Evolutionary conservation across 306 rosid species (phyloP).

Genomic region (Bauhinia variegata): DNA sequence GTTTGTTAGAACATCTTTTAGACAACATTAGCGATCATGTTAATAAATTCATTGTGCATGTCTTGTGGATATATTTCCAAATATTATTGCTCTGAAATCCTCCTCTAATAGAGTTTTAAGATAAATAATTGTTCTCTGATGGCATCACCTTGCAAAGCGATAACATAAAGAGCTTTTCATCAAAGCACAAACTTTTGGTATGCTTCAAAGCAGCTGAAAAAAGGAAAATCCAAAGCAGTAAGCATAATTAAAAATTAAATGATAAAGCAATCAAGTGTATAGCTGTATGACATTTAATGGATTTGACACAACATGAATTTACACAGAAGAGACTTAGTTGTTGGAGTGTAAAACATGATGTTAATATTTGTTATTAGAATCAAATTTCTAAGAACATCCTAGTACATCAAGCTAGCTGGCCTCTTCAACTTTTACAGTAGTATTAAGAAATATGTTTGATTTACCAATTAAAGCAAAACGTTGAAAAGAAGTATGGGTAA

Average conservation of each 20-base stretch:
- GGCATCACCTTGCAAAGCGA: slow-evolving; percentile 85
- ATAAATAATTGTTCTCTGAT: slow-evolving; percentile 9
- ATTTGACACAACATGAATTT: not conserved
- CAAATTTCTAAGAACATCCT: slow-evolving; percentile 17
- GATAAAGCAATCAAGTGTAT: not conserved
- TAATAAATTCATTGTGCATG: not conserved
- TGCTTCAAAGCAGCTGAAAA: slow-evolving; percentile 66
- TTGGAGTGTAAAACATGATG: not conserved
- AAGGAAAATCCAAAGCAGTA: slow-evolving; percentile 26
- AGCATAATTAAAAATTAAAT: slow-evolving; percentile 28
- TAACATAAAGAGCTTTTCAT: slow-evolving; percentile 80
- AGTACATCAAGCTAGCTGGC: not conserved
- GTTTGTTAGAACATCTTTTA: slow-evolving; percentile 24
- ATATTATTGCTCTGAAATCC: not conserved
- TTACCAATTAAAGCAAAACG: slow-evolving; percentile 5
- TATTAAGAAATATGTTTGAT: slow-evolving; percentile 11
- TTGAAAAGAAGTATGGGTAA: slow-evolving; percentile 3
- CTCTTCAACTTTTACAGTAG: not conserved
- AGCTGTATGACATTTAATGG: not conserved
- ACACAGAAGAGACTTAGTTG: not conserved
- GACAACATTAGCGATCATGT: not conserved
- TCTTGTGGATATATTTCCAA: not conserved
- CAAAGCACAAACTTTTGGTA: slow-evolving; percentile 70
- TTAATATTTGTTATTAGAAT: not conserved
- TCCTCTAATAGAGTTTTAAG: slow-evolving; percentile 12